These are phyloP conservation scores for Solanum appendiculatum DNA, from an alignment of 257 asterid genomes.

Conservation along the genomic window DNA sequence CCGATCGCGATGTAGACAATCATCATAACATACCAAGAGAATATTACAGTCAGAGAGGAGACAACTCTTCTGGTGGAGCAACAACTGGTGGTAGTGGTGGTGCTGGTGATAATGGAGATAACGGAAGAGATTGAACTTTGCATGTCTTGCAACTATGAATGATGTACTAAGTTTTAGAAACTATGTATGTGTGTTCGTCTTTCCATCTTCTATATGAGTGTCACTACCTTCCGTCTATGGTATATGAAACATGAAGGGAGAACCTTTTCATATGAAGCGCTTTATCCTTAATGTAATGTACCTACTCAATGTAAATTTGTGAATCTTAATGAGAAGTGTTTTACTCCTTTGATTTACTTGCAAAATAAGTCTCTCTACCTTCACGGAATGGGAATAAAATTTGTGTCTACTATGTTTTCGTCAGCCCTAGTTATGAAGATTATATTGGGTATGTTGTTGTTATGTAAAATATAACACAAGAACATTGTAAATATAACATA, in stretches of 20 bases:
- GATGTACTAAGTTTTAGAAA: neutral
- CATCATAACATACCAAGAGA: slow-evolving; percentile 56
- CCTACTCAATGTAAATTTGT: neutral
- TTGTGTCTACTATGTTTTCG: too few species aligned
- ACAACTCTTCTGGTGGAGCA: neutral
- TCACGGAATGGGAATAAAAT: too few species aligned
- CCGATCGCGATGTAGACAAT: slow-evolving; percentile 27
- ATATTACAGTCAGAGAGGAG: slow-evolving; percentile 40
- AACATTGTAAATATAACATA: too few species aligned
- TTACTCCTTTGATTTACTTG: neutral
- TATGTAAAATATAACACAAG: too few species aligned
- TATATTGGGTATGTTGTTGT: too few species aligned
- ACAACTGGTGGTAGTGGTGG: neutral
- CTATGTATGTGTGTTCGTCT: neutral
- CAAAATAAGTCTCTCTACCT: too few species aligned
- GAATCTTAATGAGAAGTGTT: neutral
- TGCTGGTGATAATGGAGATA: slow-evolving; percentile 8
- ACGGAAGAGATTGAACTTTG: slow-evolving; percentile 10
- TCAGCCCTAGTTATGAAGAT: neutral
- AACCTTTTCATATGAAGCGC: neutral
- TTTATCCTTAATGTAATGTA: neutral
- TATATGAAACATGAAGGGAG: neutral
- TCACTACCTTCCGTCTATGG: neutral
- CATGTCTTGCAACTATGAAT: neutral
- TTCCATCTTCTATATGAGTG: neutral